Percentiles rank a stretch among this genome's conserved stretches.
Conservation (phyloP, 2,329 filamentous ascomycete species). For the Fusarium chuoi region DNA sequence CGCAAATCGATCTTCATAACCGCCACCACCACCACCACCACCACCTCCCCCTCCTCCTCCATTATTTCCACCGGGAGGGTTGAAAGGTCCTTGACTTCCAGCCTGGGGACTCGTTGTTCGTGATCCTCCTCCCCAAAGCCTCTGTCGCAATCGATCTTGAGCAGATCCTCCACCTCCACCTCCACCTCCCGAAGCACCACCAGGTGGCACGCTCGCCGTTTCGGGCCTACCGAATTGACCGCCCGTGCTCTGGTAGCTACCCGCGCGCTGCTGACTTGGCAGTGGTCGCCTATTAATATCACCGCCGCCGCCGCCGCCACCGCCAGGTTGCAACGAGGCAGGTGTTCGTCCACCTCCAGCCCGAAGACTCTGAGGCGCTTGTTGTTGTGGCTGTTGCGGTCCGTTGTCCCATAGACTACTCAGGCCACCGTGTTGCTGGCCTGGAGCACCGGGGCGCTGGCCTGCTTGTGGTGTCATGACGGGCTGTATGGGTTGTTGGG, state of each 20-base stretch:
- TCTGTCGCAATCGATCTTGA: slow-evolving; percentile 83
- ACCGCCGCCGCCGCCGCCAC: slow-evolving; percentile 31
- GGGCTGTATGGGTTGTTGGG: slow-evolving; percentile 64
- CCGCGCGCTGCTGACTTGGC: slow-evolving; percentile 56
- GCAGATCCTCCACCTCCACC: slow-evolving; percentile 66
- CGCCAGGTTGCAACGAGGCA: slow-evolving; percentile 41
- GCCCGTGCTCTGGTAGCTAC: slow-evolving; percentile 73
- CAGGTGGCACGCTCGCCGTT: slow-evolving; percentile 43
- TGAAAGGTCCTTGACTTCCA: slow-evolving; percentile 56
- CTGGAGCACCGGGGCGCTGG: slow-evolving; percentile 63
- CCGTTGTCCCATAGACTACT: slow-evolving; percentile 69
- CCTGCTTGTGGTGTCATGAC: slow-evolving; percentile 64
- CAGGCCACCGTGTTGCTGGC: slow-evolving; percentile 52
- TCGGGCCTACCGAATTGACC: slow-evolving; percentile 29
- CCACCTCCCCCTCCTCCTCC: slow-evolving; percentile 11
- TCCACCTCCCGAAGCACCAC: slow-evolving; percentile 45
- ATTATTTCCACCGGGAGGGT: slow-evolving; percentile 52
- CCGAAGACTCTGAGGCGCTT: slow-evolving; percentile 56
- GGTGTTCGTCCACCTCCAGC: slow-evolving; percentile 53
- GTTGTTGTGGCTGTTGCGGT: slow-evolving; percentile 44
- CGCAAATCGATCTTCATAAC: slow-evolving; percentile 60
- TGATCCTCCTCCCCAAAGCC: slow-evolving; percentile 73
- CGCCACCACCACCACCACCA: slow-evolving; percentile 46
- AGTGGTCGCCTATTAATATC: slow-evolving; percentile 50
- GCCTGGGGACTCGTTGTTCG: slow-evolving; percentile 64